These are phyloP conservation scores for Dispira parvispora DNA, from an alignment of 192 early-diverging fungal species.

Conservation along the genomic window DNA sequence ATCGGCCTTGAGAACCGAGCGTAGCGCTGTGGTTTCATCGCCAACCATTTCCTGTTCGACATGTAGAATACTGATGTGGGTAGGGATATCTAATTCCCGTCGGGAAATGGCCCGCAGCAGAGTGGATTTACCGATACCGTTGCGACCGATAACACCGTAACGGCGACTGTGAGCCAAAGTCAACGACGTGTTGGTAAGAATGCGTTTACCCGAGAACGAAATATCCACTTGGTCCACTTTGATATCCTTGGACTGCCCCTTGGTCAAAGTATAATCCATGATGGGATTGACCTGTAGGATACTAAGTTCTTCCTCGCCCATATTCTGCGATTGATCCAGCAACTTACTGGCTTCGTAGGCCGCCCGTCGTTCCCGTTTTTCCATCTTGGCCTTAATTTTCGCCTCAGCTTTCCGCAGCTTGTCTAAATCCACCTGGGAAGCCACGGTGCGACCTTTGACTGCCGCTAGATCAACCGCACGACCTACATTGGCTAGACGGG, in stretches of 20 bases:
- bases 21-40: slow-evolving; percentile 71
- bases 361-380: slow-evolving; percentile 48
- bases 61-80: slow-evolving; percentile 86
- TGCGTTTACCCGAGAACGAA: slow-evolving; percentile 82
- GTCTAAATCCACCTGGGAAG: slow-evolving; percentile 54
- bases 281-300: slow-evolving; percentile 77
- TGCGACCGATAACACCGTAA: slow-evolving; percentile 89
- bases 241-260: slow-evolving; percentile 84
- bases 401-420: slow-evolving; percentile 86
- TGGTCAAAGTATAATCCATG: slow-evolving; percentile 60
- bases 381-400: slow-evolving; percentile 80
- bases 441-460: slow-evolving; percentile 43
- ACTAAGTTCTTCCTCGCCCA: slow-evolving; percentile 43
- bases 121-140: slow-evolving; percentile 76
- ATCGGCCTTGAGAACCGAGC: slow-evolving; percentile 86
- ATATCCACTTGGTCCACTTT: slow-evolving; percentile 96
- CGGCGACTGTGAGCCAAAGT: slow-evolving; percentile 74
- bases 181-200: slow-evolving; percentile 72
- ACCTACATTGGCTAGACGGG: slow-evolving; percentile 19
- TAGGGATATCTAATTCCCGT: slow-evolving; percentile 76
- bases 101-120: slow-evolving; percentile 55
- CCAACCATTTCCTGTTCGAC: slow-evolving; percentile 97
- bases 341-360: slow-evolving; percentile 56
- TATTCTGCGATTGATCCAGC: slow-evolving; percentile 37
- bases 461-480: slow-evolving; percentile 45